Conservation (phyloP, 2,329 filamentous ascomycete genomes). For the Nothopassalora personata region DNA sequence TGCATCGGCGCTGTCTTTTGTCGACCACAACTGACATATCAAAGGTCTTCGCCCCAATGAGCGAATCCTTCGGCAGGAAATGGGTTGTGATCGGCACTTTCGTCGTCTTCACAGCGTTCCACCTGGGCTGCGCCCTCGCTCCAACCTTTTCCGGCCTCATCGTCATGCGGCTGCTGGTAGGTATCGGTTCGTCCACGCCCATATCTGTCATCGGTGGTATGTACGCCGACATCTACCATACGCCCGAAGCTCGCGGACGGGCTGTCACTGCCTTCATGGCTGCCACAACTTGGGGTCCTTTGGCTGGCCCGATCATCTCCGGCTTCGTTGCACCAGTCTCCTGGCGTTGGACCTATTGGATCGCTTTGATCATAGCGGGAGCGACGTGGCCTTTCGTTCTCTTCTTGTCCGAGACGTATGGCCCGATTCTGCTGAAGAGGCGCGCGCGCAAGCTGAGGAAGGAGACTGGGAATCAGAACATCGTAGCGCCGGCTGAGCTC, state of each 20-base stretch:
- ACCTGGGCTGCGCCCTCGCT: slow-evolving; percentile 41
- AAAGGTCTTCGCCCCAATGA: slow-evolving; percentile 39
- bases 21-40: background rate
- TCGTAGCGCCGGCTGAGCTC: slow-evolving; percentile 59
- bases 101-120: slow-evolving; percentile 41
- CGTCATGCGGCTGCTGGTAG: slow-evolving; percentile 41
- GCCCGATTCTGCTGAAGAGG: slow-evolving; percentile 39
- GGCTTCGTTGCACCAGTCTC: slow-evolving; percentile 57
- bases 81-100: slow-evolving; percentile 49
- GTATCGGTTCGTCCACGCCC: slow-evolving; percentile 41
- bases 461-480: slow-evolving; percentile 47
- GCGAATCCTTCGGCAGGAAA: slow-evolving; percentile 43
- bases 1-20: background rate
- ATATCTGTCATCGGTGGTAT: slow-evolving; percentile 59
- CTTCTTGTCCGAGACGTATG: slow-evolving; percentile 54
- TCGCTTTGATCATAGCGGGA: slow-evolving; percentile 63
- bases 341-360: slow-evolving; percentile 69
- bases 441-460: slow-evolving; percentile 56
- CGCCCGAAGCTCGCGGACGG: slow-evolving; percentile 52
- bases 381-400: slow-evolving; percentile 54
- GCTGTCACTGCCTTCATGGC: slow-evolving; percentile 62
- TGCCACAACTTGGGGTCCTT: slow-evolving; percentile 60
- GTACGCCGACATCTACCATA: slow-evolving; percentile 61
- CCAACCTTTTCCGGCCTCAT: slow-evolving; percentile 42
- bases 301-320: slow-evolving; percentile 61